A percentile compares a stretch with the other conserved stretches of the same genome.
These are phyloP conservation scores for Candida sithepensis DNA, from an alignment of 805 yeast genomes.

Conservation along the genomic window DNA sequence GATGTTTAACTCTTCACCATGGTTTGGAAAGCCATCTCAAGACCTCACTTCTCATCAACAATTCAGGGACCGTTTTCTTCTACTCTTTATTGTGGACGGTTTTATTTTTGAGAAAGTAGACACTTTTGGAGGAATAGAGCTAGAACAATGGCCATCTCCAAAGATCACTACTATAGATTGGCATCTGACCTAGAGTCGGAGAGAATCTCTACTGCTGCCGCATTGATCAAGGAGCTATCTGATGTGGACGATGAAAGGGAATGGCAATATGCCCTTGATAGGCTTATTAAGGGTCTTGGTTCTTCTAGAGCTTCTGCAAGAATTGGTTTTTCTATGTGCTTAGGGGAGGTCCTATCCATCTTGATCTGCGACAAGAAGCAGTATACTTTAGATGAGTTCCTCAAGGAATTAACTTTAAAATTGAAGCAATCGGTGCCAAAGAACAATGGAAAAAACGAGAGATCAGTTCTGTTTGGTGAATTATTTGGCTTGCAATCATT, in stretches of 20 bases:
- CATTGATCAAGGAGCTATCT: slow-evolving; percentile 57
- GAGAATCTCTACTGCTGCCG: slow-evolving; percentile 68
- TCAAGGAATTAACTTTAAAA: slow-evolving; percentile 33
- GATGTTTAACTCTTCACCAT: not conserved
- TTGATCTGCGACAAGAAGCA: slow-evolving; percentile 25
- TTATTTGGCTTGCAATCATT: slow-evolving; percentile 81
- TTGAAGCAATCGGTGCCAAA: slow-evolving; percentile 36
- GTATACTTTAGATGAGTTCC: slow-evolving; percentile 37
- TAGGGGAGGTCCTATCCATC: slow-evolving; percentile 60
- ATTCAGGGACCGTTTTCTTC: too few species aligned
- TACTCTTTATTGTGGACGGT: too few species aligned
- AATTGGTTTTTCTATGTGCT: slow-evolving; percentile 82
- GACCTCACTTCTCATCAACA: too few species aligned
- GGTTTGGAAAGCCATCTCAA: too few species aligned
- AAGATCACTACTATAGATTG: slow-evolving; percentile 71
- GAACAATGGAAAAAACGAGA: slow-evolving; percentile 76
- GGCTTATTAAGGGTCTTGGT: slow-evolving; percentile 77
- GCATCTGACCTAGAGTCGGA: slow-evolving; percentile 76
- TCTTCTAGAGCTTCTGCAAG: slow-evolving; percentile 83
- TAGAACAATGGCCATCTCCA: slow-evolving; percentile 47
- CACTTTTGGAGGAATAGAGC: too few species aligned
- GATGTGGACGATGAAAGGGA: slow-evolving; percentile 45
- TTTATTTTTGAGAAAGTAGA: too few species aligned
- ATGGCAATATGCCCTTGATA: slow-evolving; percentile 76
- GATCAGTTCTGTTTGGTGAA: slow-evolving; percentile 77